A percentile compares a stretch with the other conserved stretches of the same genome.
phyloP scores from a whole-genome alignment of 2,329 filamentous ascomycete species.

The Erysiphe pisi region DNA sequence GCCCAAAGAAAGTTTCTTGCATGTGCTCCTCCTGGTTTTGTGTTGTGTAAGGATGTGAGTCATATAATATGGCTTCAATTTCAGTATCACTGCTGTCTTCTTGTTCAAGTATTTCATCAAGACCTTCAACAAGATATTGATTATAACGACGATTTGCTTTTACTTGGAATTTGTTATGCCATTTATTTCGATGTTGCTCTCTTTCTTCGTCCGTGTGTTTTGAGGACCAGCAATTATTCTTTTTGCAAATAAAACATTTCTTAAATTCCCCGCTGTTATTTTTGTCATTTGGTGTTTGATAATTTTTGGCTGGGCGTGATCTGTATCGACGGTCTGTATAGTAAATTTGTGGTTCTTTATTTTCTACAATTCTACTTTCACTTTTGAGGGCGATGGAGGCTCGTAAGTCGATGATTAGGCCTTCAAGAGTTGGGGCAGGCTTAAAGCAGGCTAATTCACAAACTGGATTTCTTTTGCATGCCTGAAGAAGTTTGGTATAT shows the following conservation, averaged over 20 bases:
- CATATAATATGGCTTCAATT: neutral
- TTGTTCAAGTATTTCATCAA: neutral
- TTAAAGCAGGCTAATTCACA: constrained; percentile 18
- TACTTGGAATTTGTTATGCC: neutral
- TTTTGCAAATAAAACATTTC: constrained; percentile 13
- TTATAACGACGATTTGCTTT: neutral
- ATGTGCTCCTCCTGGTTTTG: no score
- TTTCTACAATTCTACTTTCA: neutral
- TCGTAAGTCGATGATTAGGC: neutral
- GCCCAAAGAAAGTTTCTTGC: neutral
- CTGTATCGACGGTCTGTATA: constrained; percentile 4
- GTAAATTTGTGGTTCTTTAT: neutral
- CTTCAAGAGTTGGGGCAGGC: neutral
- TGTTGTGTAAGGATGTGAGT: no score
- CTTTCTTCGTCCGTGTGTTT: neutral
- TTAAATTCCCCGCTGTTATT: neutral
- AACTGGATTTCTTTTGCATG: neutral
- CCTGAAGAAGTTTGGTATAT: neutral
- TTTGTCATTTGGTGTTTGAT: neutral
- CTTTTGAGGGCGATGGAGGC: neutral
- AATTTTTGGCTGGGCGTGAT: neutral
- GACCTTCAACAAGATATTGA: neutral
- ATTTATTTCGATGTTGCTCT: neutral
- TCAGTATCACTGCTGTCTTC: neutral
- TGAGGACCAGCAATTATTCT: neutral